phyloP scores from a whole-genome alignment of 106 monocot species.

The Ottelia alismoides region DNA sequence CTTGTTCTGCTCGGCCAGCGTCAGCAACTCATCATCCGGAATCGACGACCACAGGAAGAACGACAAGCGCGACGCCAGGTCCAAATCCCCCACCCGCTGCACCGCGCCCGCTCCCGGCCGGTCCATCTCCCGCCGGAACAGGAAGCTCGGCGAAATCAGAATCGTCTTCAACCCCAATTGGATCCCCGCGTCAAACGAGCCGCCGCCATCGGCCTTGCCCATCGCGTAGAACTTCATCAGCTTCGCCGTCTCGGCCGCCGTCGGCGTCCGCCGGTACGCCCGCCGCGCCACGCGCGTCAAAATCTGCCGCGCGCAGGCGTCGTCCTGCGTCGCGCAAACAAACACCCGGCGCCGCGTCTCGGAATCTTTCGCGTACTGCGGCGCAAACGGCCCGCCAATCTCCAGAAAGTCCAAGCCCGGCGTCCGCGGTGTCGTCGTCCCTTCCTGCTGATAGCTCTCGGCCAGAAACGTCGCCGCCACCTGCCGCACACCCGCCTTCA shows the following conservation, averaged over 20 bases:
- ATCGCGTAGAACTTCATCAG: not conserved
- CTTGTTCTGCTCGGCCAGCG: not conserved
- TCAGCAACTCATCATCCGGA: not conserved
- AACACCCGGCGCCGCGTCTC: too few species aligned
- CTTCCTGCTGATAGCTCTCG: too few species aligned
- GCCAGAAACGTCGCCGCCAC: not conserved
- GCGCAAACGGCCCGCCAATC: too few species aligned
- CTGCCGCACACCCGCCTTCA: not conserved
- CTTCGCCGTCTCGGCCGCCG: not conserved
- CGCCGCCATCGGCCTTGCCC: too few species aligned
- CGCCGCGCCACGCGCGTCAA: not conserved
- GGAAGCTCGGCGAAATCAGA: not conserved
- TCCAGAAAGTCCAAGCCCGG: too few species aligned
- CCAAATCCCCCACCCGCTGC: not conserved
- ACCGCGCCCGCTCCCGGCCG: not conserved
- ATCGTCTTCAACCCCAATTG: not conserved
- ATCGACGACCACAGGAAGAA: not conserved
- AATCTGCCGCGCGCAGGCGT: not conserved
- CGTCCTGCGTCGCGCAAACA: too few species aligned
- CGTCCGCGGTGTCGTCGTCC: too few species aligned
- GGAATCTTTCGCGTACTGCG: too few species aligned
- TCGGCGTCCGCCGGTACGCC: not conserved
- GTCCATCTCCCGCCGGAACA: not conserved
- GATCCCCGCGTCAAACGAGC: not conserved
- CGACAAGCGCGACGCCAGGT: not conserved